phyloP scores from a whole-genome alignment of 169 alveolate species.

The Eimeria zaria region DNA sequence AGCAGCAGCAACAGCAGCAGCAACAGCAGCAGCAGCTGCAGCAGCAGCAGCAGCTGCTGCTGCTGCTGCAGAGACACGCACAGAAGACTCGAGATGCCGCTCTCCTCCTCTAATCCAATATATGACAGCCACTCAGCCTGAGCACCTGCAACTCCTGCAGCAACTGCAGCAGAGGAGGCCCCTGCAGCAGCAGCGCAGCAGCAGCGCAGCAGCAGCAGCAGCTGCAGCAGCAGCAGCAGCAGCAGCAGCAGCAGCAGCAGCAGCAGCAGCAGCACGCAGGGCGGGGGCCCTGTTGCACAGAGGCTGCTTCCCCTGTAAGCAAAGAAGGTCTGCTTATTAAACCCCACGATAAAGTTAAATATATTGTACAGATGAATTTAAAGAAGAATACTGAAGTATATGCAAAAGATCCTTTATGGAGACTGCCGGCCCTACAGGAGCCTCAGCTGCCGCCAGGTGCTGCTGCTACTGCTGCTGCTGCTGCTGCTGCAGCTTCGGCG shows the following conservation, averaged over 20 bases:
- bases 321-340: background rate
- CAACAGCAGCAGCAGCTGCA: constrained; percentile 29
- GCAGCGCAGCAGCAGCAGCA: too few relatives aligned
- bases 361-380: background rate
- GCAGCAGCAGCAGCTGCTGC: constrained; percentile 64
- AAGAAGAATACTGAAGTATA: background rate
- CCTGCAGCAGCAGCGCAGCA: constrained; percentile 27
- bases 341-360: background rate
- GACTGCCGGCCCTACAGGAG: constrained; percentile 13
- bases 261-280: background rate
- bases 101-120: background rate
- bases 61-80: constrained; percentile 28
- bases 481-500: constrained; percentile 29
- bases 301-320: constrained; percentile 55
- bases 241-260: background rate
- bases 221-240: constrained; percentile 44
- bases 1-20: constrained; percentile 52
- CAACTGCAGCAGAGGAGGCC: constrained; percentile 74
- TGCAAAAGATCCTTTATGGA: background rate
- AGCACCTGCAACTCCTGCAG: constrained; percentile 50
- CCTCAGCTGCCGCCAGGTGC: constrained; percentile 47
- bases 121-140: background rate
- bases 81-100: constrained; percentile 6
- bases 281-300: constrained; percentile 62
- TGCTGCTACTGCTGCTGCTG: background rate